Conservation (phyloP, 2,329 filamentous ascomycete species). For the Chaetomium sp. region DNA sequence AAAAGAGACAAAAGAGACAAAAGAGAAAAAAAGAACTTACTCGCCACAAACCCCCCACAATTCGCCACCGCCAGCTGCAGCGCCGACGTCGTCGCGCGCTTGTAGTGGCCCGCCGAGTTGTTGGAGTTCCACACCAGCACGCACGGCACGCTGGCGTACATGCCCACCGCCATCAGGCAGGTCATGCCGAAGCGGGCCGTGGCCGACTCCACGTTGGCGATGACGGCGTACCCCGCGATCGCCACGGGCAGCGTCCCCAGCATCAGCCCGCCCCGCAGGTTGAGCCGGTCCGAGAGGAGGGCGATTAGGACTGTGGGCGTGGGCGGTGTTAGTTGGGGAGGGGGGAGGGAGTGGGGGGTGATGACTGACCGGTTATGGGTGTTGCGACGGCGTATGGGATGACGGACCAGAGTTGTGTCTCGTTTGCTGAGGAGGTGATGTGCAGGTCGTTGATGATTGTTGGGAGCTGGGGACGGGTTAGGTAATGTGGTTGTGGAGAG, state of each 20-base stretch:
- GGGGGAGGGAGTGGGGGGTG: not conserved
- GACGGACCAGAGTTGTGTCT: conserved; percentile 66
- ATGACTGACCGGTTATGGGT: conserved; percentile 15
- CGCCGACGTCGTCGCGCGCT: conserved; percentile 66
- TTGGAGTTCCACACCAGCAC: conserved; percentile 68
- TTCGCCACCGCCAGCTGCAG: conserved; percentile 69
- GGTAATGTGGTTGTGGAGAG: conserved; percentile 49
- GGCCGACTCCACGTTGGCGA: conserved; percentile 54
- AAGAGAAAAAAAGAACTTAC: not conserved
- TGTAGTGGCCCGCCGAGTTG: conserved; percentile 70
- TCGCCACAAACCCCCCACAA: conserved; percentile 51
- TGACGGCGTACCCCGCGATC: conserved; percentile 66
- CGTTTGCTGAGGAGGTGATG: conserved; percentile 51
- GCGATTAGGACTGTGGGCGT: conserved; percentile 45
- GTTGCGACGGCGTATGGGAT: conserved; percentile 62
- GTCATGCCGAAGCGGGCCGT: conserved; percentile 64
- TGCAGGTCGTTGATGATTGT: conserved; percentile 55
- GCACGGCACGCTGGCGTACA: conserved; percentile 64
- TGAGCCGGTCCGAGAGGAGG: conserved; percentile 62
- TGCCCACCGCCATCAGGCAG: conserved; percentile 66
- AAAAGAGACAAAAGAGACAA: not conserved
- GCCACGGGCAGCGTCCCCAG: conserved; percentile 64
- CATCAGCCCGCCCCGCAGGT: conserved; percentile 63
- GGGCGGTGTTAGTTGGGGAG: not conserved
- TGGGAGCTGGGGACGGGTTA: conserved; percentile 40